These are phyloP conservation scores for Periconia macrospinosa DNA, from an alignment of 2,329 filamentous ascomycete species.

Conservation along the genomic window DNA sequence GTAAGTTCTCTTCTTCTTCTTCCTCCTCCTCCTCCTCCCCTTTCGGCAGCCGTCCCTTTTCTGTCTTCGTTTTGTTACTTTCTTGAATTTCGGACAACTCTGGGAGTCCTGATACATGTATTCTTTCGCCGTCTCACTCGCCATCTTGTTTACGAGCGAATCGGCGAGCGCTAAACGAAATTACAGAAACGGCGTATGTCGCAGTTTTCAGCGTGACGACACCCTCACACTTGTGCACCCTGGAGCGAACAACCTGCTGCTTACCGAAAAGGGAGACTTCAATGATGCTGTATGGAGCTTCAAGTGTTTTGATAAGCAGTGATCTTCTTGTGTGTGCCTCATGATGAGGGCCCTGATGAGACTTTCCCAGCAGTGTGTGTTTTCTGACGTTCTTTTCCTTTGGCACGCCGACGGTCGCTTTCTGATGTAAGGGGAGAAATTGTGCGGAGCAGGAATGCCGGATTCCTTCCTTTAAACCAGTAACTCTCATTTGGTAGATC, in stretches of 20 bases:
- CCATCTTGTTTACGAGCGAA: too few species aligned
- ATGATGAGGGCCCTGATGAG: too few species aligned
- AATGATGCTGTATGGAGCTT: conserved; percentile 18
- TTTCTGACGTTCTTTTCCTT: too few species aligned
- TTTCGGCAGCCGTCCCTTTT: neutral
- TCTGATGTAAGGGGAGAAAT: too few species aligned
- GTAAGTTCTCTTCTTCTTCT: conserved; percentile 14
- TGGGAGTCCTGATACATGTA: neutral
- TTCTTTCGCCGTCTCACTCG: too few species aligned
- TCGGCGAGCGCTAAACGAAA: neutral
- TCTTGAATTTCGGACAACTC: neutral
- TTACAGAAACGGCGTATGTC: conserved; percentile 20
- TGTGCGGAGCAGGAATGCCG: too few species aligned
- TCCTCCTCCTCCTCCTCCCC: neutral
- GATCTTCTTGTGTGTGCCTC: too few species aligned
- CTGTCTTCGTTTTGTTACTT: neutral
- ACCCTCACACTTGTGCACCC: conserved; percentile 15
- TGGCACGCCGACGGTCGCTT: too few species aligned
- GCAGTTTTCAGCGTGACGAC: conserved; percentile 4
- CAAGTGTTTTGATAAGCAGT: conserved; percentile 2
- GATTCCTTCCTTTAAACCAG: too few species aligned
- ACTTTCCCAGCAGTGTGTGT: too few species aligned
- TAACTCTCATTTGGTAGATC: too few species aligned
- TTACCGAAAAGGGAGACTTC: conserved; percentile 17
- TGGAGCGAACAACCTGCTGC: conserved; percentile 16